These are phyloP conservation scores for Xylariaceae sp. DNA, from an alignment of 2,329 filamentous ascomycete species.

Conservation along the genomic window DNA sequence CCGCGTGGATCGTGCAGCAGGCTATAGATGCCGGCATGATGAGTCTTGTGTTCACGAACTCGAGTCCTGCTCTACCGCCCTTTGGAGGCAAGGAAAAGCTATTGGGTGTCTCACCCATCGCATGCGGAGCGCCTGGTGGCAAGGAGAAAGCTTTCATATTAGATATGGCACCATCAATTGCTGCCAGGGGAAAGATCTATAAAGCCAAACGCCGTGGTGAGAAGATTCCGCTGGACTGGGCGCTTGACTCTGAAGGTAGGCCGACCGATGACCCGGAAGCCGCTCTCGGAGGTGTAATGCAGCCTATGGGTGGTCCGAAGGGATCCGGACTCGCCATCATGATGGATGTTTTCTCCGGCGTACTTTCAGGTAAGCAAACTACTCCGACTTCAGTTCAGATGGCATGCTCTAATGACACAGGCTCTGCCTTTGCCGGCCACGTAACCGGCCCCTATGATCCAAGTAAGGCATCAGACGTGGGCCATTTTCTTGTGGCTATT, in stretches of 20 bases:
- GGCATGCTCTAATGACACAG: slow-evolving; percentile 31
- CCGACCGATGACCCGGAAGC: slow-evolving; percentile 65
- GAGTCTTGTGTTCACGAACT: slow-evolving; percentile 66
- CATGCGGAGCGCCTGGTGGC: slow-evolving; percentile 67
- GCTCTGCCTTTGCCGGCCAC: slow-evolving; percentile 70
- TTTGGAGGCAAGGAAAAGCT: slow-evolving; percentile 65
- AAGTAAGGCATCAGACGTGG: slow-evolving; percentile 62
- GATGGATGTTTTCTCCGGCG: slow-evolving; percentile 86
- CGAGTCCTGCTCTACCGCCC: slow-evolving; percentile 64
- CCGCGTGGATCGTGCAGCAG: slow-evolving; percentile 73
- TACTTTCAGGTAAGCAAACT: slow-evolving; percentile 47
- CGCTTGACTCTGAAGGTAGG: slow-evolving; percentile 63
- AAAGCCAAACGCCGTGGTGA: slow-evolving; percentile 63
- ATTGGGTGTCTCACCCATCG: slow-evolving; percentile 68
- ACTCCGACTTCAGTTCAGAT: not conserved
- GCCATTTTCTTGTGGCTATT: slow-evolving; percentile 67
- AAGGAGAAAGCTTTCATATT: slow-evolving; percentile 59
- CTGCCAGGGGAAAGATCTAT: slow-evolving; percentile 67
- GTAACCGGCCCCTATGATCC: slow-evolving; percentile 74
- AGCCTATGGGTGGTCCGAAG: slow-evolving; percentile 81
- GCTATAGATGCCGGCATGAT: slow-evolving; percentile 68
- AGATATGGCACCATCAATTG: slow-evolving; percentile 68
- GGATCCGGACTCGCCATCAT: slow-evolving; percentile 72
- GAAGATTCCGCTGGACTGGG: slow-evolving; percentile 69
- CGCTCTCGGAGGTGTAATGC: slow-evolving; percentile 72